Evolutionary conservation across 768 basidiomycete genomes (phyloP), one percentile per base, ranked within the genome.

Genomic region (Tephrocybe sp.): DNA sequence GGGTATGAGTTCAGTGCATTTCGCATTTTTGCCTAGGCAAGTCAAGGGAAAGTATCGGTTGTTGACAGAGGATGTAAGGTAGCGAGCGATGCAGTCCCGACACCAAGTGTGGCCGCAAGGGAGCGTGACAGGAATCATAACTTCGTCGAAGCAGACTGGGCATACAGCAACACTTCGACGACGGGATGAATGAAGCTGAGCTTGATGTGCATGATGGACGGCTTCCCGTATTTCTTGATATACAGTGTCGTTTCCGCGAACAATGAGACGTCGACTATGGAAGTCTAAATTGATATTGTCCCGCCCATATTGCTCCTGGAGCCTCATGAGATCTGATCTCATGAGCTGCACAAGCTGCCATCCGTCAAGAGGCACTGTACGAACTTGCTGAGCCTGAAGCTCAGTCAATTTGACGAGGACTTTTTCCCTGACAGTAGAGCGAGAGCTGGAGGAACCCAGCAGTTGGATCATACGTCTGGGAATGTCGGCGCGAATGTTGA

Each of bases 31-130:
- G 4, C 85, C 90, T 1, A 92, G 74, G 57, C 90, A 93, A 15
- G 65, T 77, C n/a, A 92, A 62, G 0, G 90, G 90, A 70, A 91
- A 91, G 11, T 66, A 68, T 42, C 76, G 78, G 57, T 73, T 80
- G 26, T 83, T 79, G 18, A 78, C 67, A 1, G 86, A 72, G 1
- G 86, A 77, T 2, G 65, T 62, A 17, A 92, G 71, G 61, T 88
- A 91, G 25, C 72, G 66, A 6, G 65, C 58, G 18, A 92, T 62
- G 62, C 90, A 93, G 3, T 71, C 53, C 32, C 77, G 76, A 62
- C 90, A 92, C 79, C 83, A 90, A 1, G 59, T 59, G 63, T 93
- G 89, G 1, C 85, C 81, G 55, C 90, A 93, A 9, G 62, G 64
- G 1, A 90, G 72, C 10, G 70, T 71, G 3, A 83, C 63, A 0